These are phyloP conservation scores for Lachnellula arida DNA, from an alignment of 2,329 filamentous ascomycete genomes.

Conservation along the genomic window DNA sequence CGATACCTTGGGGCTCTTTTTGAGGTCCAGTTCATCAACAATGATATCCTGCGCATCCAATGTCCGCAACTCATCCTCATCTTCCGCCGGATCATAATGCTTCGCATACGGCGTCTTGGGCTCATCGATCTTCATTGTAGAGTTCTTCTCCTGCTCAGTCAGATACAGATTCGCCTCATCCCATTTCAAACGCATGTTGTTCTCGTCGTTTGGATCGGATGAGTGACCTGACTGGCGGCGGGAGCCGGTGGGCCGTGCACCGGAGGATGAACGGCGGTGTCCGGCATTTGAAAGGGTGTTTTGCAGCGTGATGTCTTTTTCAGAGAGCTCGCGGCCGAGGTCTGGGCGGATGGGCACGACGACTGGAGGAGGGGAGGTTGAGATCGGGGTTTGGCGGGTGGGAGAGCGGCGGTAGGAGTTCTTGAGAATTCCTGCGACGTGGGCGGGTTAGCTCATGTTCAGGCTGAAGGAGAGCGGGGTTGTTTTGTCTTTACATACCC, in stretches of 20 bases:
- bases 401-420: constrained; percentile 69
- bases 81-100: constrained; percentile 85
- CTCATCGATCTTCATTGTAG: constrained; percentile 98
- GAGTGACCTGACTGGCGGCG: constrained; percentile 39
- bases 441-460: constrained; percentile 2
- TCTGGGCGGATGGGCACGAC: constrained; percentile 30
- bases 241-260: constrained; percentile 48
- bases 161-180: constrained; percentile 97
- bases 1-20: constrained; percentile 25
- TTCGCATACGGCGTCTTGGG: constrained; percentile 96
- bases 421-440: constrained; percentile 77
- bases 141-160: constrained; percentile 89
- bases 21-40: constrained; percentile 62
- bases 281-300: constrained; percentile 96
- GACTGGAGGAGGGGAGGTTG: constrained; percentile 40
- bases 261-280: constrained; percentile 78
- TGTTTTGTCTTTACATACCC: constrained; percentile 23
- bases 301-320: constrained; percentile 86
- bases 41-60: constrained; percentile 67
- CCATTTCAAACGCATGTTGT: constrained; percentile 82
- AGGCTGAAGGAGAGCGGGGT: constrained; percentile 1
- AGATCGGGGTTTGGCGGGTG: constrained; percentile 36
- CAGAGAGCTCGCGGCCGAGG: constrained; percentile 42
- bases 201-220: constrained; percentile 38
- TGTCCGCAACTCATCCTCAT: constrained; percentile 62